These are phyloP conservation scores for Cercospora sp. DNA, from an alignment of 2,329 filamentous ascomycete species.

Conservation along the genomic window DNA sequence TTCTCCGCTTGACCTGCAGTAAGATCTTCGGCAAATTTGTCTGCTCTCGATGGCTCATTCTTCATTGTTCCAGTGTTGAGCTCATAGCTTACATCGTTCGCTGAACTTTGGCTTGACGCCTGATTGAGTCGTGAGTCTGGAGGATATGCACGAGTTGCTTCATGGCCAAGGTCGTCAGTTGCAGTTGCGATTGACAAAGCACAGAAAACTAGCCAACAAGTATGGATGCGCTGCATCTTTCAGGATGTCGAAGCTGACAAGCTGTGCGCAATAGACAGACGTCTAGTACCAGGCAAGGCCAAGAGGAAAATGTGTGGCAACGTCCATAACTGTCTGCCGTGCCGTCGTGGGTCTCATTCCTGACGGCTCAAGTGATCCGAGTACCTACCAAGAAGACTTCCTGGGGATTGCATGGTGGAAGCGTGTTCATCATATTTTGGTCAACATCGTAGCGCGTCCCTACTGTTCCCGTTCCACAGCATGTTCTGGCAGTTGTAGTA, in stretches of 20 bases:
- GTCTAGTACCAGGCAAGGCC: not conserved
- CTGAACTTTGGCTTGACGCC: not conserved
- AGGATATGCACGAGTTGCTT: not conserved
- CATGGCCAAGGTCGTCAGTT: not conserved
- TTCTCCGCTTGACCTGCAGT: no score
- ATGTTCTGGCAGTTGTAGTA: not conserved
- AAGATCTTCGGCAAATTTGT: no score
- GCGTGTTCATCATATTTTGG: not conserved
- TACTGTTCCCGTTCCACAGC: not conserved
- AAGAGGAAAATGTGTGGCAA: not conserved
- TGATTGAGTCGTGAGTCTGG: not conserved
- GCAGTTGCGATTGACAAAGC: not conserved
- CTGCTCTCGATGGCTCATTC: not conserved
- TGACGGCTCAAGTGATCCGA: not conserved
- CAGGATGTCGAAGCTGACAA: not conserved
- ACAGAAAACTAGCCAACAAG: not conserved
- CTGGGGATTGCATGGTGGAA: not conserved
- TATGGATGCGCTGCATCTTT: not conserved
- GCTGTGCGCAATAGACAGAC: not conserved
- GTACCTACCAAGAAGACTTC: not conserved
- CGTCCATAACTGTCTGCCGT: conserved; percentile 3
- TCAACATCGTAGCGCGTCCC: not conserved
- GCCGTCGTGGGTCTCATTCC: conserved; percentile 7
- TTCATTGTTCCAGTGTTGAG: not conserved
- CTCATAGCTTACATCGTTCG: not conserved